phyloP scores from a whole-genome alignment of 1,284 basidiomycete genomes.

The Marasmius fiardii region DNA sequence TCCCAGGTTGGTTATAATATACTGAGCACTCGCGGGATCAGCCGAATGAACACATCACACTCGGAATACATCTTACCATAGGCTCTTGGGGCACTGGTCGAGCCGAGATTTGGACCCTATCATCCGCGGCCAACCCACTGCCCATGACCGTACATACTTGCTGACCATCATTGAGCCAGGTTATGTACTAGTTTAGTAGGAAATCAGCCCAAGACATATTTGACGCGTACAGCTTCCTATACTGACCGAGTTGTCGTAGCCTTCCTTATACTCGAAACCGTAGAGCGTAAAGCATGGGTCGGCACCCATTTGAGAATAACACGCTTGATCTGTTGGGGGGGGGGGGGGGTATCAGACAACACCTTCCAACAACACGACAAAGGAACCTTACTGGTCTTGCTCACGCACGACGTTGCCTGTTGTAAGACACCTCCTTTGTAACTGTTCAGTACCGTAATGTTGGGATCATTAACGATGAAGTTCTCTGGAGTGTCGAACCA shows the following conservation, averaged over 20 bases:
- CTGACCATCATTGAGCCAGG: constrained; percentile 31
- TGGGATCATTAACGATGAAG: constrained; percentile 43
- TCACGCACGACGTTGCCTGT: constrained; percentile 57
- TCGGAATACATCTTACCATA: constrained; percentile 42
- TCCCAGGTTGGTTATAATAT: constrained; percentile 66
- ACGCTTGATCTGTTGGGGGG: constrained; percentile 16
- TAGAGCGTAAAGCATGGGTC: constrained; percentile 13
- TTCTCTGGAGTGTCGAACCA: constrained; percentile 42
- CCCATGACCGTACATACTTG: constrained; percentile 67
- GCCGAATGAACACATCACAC: too few relatives aligned
- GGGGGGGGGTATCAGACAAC: neutral
- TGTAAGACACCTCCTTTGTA: constrained; percentile 58
- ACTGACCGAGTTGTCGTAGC: constrained; percentile 7
- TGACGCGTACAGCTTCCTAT: neutral
- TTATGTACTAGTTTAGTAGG: constrained; percentile 16
- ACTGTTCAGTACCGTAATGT: constrained; percentile 45
- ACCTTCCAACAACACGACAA: constrained; percentile 17
- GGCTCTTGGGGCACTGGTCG: constrained; percentile 70
- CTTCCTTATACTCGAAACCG: constrained; percentile 17
- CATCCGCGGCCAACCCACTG: constrained; percentile 57
- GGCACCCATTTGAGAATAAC: constrained; percentile 13
- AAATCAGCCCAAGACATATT: neutral
- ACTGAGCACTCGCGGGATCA: constrained; percentile 25
- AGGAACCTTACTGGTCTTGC: constrained; percentile 27
- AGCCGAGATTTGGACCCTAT: constrained; percentile 49